These are phyloP conservation scores for Lasiosphaeria hispida DNA, from an alignment of 495 filamentous ascomycete genomes.

Conservation along the genomic window DNA sequence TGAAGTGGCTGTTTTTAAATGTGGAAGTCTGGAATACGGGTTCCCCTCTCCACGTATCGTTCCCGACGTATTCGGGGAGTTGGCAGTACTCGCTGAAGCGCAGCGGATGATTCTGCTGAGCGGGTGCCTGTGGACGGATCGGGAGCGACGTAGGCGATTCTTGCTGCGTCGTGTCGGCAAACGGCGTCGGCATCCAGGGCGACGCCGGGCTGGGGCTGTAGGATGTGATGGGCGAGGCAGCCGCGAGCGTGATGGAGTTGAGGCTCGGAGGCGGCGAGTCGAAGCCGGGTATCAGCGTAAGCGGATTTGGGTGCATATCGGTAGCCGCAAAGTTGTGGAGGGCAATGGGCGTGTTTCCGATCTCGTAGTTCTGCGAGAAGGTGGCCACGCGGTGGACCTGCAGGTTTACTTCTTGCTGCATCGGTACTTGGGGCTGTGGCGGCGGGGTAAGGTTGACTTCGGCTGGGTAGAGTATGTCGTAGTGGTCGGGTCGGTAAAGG, in stretches of 20 bases:
- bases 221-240: slow-evolving; percentile 32
- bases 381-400: slow-evolving; percentile 50
- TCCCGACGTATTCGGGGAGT: slow-evolving; percentile 38
- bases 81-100: slow-evolving; percentile 49
- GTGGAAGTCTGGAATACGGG: slow-evolving; percentile 52
- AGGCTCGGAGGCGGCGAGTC: slow-evolving; percentile 29
- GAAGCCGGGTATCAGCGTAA: slow-evolving; percentile 50
- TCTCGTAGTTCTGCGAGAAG: slow-evolving; percentile 41
- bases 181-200: slow-evolving; percentile 41
- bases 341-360: slow-evolving; percentile 38
- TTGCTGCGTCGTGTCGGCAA: slow-evolving; percentile 33
- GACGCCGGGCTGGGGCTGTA: slow-evolving; percentile 42
- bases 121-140: slow-evolving; percentile 28
- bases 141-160: slow-evolving; percentile 32
- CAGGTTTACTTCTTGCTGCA: slow-evolving; percentile 49
- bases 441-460: slow-evolving; percentile 35
- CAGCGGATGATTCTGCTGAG: slow-evolving; percentile 36
- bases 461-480: slow-evolving; percentile 87
- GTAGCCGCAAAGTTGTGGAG: slow-evolving; percentile 35
- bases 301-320: slow-evolving; percentile 34
- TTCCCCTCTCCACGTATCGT: slow-evolving; percentile 39
- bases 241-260: slow-evolving; percentile 21
- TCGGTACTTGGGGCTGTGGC: slow-evolving; percentile 25
- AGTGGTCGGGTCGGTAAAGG: slow-evolving; percentile 74
- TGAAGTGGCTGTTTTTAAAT: slow-evolving; percentile 67